Base-by-base conservation (phyloP, 306 rosid genomes). In the Malus asiatica region DNA sequence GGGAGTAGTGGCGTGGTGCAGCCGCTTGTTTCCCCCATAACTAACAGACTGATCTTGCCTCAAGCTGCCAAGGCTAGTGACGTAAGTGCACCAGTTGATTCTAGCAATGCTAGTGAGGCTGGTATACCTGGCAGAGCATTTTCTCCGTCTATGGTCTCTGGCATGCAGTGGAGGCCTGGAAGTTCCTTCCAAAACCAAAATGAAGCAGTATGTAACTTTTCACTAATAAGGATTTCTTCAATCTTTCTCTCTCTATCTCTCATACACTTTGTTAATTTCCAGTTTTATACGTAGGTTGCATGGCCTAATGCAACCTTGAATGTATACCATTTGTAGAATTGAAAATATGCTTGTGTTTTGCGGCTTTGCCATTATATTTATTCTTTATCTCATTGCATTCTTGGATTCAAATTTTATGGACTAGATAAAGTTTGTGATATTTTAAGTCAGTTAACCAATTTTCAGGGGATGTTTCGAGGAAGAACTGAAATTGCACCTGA, bases 131-230 rank as follows among this genome's bases (percentile, higher is more conserved):
- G 97, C 66, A 79, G 93, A 87, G 89, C 89, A 76, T 95, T 92
- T 83, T 89, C 97, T 76, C 92, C 93, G 69, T 75, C 96, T 82
- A 60, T 85, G 82, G 93, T 88, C 83, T 83, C 98, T 66, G 86
- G 95, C 81, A 89, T 92, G 93, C 98, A 90, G 75, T 95, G 98
- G 98, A 90, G 97, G 85, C 92, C 98, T 40, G 98, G 98, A 80
- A 89, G 92, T 78, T 84, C 94, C 60, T 93, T 90, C 78, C 97
- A 87, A 66, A 93, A 83, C 79, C 97, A 84, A 71, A 90, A 83
- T 80, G 98, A 95, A 76, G 82, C 80, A 64, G 97, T 95, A 88
- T 80, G 65, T 51, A 33, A 61, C 67, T 71, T 74, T 73, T 10
- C 16, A 62, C 69, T 5, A 25, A 40, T 38, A 67, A 68, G 58